Conservation (phyloP, 306 rosid species). For the Astragalus membranaceus region DNA sequence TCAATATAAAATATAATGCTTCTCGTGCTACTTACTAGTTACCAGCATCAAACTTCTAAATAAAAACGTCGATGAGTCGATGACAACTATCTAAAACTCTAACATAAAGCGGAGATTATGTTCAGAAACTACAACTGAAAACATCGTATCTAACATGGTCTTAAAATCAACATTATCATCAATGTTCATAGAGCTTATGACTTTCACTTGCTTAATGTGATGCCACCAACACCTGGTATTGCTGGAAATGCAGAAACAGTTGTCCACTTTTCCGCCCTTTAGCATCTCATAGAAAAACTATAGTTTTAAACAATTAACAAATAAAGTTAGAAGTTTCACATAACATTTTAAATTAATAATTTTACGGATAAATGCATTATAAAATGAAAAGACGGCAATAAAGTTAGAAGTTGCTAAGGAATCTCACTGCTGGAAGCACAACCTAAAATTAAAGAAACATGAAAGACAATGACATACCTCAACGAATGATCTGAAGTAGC, state of each 20-base stretch:
- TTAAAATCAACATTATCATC: slow-evolving; percentile 8
- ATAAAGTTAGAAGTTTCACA: not conserved
- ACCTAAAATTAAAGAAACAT: not conserved
- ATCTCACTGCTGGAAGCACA: not conserved
- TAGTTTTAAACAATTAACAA: not conserved
- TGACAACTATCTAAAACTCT: not conserved
- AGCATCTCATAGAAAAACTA: slow-evolving; percentile 13
- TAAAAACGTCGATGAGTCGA: not conserved
- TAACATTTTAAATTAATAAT: not conserved
- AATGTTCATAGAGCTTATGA: not conserved
- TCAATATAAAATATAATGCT: not conserved
- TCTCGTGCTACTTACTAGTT: not conserved
- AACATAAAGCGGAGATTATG: not conserved
- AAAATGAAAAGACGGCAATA: not conserved
- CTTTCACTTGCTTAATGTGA: slow-evolving; percentile 14
- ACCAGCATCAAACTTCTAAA: not conserved
- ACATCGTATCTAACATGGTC: slow-evolving; percentile 4
- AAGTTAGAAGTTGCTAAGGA: no score
- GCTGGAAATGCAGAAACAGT: not conserved
- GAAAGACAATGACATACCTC: slow-evolving; percentile 10
- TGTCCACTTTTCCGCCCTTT: not conserved
- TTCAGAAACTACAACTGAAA: not conserved
- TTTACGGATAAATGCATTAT: not conserved
- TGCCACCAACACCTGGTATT: slow-evolving; percentile 29
- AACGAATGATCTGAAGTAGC: not conserved